These are phyloP conservation scores for Rhizopogon roseolus DNA, from an alignment of 768 basidiomycete genomes.

Conservation along the genomic window DNA sequence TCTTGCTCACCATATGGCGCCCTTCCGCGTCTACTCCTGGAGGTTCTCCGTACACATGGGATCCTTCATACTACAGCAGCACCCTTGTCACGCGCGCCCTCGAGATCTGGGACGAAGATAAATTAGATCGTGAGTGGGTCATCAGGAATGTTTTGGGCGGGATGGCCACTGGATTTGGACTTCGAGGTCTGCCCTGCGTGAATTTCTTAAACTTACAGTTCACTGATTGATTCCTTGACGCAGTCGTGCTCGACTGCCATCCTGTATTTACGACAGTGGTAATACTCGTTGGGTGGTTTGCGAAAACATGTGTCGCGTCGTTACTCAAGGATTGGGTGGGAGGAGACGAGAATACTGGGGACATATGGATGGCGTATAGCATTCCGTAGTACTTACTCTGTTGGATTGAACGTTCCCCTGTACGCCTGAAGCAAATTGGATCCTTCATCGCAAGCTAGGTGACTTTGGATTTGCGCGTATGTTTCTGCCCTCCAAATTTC, in stretches of 20 bases:
- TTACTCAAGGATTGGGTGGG: conserved; percentile 69
- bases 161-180: conserved; percentile 82
- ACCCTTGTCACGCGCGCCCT: conserved; percentile 37
- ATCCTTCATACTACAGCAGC: conserved; percentile 23
- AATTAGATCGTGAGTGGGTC: conserved; percentile 78
- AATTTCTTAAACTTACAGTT: neutral
- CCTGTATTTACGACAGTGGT: conserved; percentile 72
- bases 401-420: neutral
- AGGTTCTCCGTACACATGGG: conserved; percentile 15
- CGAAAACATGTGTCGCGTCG: conserved; percentile 59
- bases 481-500: no score
- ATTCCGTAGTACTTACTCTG: conserved; percentile 45
- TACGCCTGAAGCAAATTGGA: neutral
- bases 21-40: conserved; percentile 31
- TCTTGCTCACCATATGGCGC: conserved; percentile 77
- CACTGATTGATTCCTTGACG: neutral
- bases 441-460: no score
- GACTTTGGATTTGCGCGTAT: no score
- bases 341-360: conserved; percentile 47
- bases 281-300: conserved; percentile 67
- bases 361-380: conserved; percentile 79
- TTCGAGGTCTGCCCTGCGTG: conserved; percentile 53
- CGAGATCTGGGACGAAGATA: conserved; percentile 64
- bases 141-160: conserved; percentile 81
- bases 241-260: conserved; percentile 76